Conservation (phyloP, 2,329 filamentous ascomycete species). For the Drechmeria coniospora region DNA sequence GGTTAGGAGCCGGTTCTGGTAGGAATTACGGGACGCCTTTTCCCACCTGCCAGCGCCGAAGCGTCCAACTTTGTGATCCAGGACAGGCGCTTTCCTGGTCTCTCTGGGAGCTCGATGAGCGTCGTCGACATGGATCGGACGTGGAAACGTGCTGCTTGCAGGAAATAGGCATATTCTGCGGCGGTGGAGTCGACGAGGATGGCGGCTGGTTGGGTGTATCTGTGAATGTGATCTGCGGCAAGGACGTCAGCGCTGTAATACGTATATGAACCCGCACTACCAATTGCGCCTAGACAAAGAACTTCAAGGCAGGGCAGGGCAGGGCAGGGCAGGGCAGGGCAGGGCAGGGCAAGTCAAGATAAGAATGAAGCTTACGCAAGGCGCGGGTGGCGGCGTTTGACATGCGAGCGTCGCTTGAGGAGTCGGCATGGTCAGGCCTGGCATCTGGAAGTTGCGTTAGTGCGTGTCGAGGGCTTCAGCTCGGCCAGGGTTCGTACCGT, state of each 20-base stretch:
- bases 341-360: too few relatives aligned
- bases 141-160: conserved; percentile 41
- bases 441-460: conserved; percentile 47
- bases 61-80: conserved; percentile 74
- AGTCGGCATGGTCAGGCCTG: conserved; percentile 54
- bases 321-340: too few relatives aligned
- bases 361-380: conserved; percentile 42
- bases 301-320: too few relatives aligned
- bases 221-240: conserved; percentile 53
- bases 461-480: too few relatives aligned
- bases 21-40: conserved; percentile 5
- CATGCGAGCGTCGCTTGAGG: conserved; percentile 57
- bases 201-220: conserved; percentile 63
- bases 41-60: conserved; percentile 46
- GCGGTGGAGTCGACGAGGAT: conserved; percentile 54
- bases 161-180: conserved; percentile 55
- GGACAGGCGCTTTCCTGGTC: conserved; percentile 44
- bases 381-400: conserved; percentile 47
- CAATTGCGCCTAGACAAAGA: too few relatives aligned
- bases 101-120: conserved; percentile 58
- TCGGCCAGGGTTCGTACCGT: conserved; percentile 24
- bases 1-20: conserved; percentile 6
- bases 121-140: conserved; percentile 36
- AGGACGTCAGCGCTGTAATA: too few relatives aligned
- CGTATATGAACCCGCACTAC: too few relatives aligned